Conservation (phyloP, 2,329 filamentous ascomycete species). For the Aspergillus eucalypticola region DNA sequence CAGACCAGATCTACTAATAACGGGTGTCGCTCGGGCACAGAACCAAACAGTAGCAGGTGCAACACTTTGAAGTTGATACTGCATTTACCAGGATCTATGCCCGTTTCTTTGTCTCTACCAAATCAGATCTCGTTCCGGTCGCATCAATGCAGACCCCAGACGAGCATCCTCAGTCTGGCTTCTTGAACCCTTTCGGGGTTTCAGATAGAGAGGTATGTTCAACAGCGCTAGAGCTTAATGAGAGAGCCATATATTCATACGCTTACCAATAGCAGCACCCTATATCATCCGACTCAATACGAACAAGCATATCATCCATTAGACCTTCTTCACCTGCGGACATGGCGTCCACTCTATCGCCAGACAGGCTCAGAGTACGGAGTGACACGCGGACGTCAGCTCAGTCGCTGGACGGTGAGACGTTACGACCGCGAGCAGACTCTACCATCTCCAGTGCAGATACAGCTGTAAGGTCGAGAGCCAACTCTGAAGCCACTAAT, state of each 20-base stretch:
- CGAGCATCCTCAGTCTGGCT: conserved; percentile 12
- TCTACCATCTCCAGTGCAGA: conserved; percentile 42
- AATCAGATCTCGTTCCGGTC: conserved; percentile 13
- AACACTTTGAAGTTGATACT: background rate
- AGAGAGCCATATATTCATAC: conserved; percentile 8
- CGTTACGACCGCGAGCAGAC: conserved; percentile 45
- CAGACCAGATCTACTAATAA: background rate
- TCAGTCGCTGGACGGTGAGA: conserved; percentile 45
- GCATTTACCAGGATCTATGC: background rate
- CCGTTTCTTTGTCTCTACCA: background rate
- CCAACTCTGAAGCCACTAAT: conserved; percentile 33
- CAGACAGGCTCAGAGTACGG: conserved; percentile 29
- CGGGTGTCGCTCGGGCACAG: background rate
- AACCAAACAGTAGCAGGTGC: background rate
- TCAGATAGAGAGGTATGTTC: conserved; percentile 16
- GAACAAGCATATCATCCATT: conserved; percentile 9
- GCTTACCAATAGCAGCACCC: conserved; percentile 7
- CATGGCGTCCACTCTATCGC: conserved; percentile 26
- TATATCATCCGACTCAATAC: conserved; percentile 5
- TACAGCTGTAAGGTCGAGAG: conserved; percentile 36
- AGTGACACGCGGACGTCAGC: conserved; percentile 29
- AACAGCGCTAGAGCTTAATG: background rate
- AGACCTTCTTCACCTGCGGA: conserved; percentile 25
- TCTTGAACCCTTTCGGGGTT: conserved; percentile 16
- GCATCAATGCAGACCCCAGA: conserved; percentile 20